phyloP scores from a whole-genome alignment of 805 yeast species.

The Spathaspora girioi region DNA sequence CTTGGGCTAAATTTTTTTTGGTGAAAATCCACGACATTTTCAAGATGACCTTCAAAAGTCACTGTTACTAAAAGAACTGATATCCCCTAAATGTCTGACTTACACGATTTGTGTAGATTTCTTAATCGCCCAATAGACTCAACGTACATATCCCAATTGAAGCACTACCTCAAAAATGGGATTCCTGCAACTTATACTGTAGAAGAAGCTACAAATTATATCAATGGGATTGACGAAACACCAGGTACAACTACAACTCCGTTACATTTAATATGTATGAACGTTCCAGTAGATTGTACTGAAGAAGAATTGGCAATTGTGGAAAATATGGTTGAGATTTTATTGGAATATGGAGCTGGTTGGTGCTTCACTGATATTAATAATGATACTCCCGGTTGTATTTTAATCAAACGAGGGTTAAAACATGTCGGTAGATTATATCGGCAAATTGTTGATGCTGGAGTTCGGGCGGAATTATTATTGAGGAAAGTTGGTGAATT shows the following conservation, averaged over 20 bases:
- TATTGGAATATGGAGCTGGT: conserved; percentile 86
- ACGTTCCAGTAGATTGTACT: conserved; percentile 44
- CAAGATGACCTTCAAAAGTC: background rate
- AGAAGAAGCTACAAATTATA: conserved; percentile 67
- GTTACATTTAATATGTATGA: conserved; percentile 62
- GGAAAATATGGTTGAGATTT: conserved; percentile 51
- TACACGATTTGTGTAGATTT: conserved; percentile 61
- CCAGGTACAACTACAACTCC: conserved; percentile 66
- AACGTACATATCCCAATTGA: conserved; percentile 42
- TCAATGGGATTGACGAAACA: conserved; percentile 36
- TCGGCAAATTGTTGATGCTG: conserved; percentile 68
- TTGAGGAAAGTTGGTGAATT: conserved; percentile 65
- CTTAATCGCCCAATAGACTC: conserved; percentile 49
- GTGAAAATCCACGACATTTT: background rate
- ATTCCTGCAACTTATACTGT: conserved; percentile 81
- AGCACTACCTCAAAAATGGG: conserved; percentile 51
- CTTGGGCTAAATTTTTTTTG: background rate
- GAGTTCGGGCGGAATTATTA: conserved; percentile 83
- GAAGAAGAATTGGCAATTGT: conserved; percentile 44
- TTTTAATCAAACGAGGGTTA: conserved; percentile 53
- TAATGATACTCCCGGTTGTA: conserved; percentile 81
- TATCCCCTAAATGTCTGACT: conserved; percentile 52
- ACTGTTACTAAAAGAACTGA: too few relatives aligned
- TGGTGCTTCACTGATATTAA: conserved; percentile 79
- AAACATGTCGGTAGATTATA: conserved; percentile 33